These are phyloP conservation scores for Yamagishiella unicocca DNA, from an alignment of 139 green algal species.

Conservation along the genomic window DNA sequence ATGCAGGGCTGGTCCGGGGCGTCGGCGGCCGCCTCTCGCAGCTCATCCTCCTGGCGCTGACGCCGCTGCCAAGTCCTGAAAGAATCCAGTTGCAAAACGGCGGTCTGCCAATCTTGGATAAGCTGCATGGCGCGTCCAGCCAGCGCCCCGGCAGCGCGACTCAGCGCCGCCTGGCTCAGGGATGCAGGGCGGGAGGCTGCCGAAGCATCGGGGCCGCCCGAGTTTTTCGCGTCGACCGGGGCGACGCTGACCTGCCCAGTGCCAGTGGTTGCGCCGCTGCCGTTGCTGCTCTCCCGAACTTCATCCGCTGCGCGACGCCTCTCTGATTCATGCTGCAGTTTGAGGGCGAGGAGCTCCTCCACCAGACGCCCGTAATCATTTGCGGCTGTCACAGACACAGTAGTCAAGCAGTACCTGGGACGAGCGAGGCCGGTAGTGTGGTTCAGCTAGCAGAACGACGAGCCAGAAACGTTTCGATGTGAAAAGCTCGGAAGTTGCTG, in stretches of 20 bases:
- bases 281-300: background rate
- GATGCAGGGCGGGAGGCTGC: too few species aligned
- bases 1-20: background rate
- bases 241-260: background rate
- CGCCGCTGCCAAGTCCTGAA: constrained; percentile 10
- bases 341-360: constrained; percentile 18
- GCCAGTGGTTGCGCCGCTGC: background rate
- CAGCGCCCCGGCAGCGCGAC: background rate
- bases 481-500: background rate
- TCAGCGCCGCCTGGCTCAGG: background rate
- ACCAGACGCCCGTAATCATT: background rate
- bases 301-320: background rate
- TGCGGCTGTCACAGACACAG: background rate
- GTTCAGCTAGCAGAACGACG: too few species aligned
- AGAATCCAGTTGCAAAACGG: background rate
- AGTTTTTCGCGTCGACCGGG: too few species aligned
- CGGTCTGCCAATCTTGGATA: constrained; percentile 39
- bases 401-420: background rate
- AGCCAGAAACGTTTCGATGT: background rate
- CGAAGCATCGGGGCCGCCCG: too few species aligned
- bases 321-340: constrained; percentile 9
- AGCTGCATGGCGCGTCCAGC: background rate
- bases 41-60: background rate
- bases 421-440: background rate
- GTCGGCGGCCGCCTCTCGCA: background rate